Evolutionary conservation across 1,284 basidiomycete species (phyloP), one percentile per base, ranked within the genome.

Genomic region (Entoloma clypeatum): DNA sequence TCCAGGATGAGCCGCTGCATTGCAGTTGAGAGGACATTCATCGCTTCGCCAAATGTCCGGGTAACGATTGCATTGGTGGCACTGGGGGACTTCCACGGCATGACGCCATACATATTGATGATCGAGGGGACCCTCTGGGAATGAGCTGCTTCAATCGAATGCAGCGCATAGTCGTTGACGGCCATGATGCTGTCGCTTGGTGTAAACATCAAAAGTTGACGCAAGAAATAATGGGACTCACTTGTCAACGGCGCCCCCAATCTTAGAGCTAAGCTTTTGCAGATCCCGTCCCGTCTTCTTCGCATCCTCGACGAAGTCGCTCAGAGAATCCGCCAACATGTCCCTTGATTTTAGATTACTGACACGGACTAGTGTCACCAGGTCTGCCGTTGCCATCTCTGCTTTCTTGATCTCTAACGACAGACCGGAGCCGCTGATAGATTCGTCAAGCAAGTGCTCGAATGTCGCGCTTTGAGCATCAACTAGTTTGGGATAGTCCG

Each of bases 321-420:
- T 47, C 48, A 87, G 60, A 4, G 65, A 54, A 9, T 71, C 60
- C 13, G 74, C 76, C 6, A 87, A 54, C n/a, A 57, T 44, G n/a
- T 84, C 79, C 38, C 66, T 74, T 29, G 74, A 74, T 43, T 64
- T 72, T 52, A 87, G 59, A 13, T 79, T 62, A 55, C 85, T 86
- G 44, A 70, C 60, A 17, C 69, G 68, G 13, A 86, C 79, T 18
- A 85, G 64, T 4, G 74, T 71, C 14, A 75, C 63, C 33, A 87
- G 64, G 55, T 87, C 84, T 23, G 58, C 64, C 1, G 79, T 83
- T 7, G 83, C 84, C 71, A 87, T 78, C 53, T 86, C 79, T n/a
- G 81, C 78, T 58, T 79, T 79, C 61, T 83, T 79, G 44, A 87
- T 74, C 46, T 83, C 74, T 19, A 84, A 56, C 7, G 81, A 75